phyloP scores from a whole-genome alignment of 2,329 filamentous ascomycete species.

The Nemania serpens region DNA sequence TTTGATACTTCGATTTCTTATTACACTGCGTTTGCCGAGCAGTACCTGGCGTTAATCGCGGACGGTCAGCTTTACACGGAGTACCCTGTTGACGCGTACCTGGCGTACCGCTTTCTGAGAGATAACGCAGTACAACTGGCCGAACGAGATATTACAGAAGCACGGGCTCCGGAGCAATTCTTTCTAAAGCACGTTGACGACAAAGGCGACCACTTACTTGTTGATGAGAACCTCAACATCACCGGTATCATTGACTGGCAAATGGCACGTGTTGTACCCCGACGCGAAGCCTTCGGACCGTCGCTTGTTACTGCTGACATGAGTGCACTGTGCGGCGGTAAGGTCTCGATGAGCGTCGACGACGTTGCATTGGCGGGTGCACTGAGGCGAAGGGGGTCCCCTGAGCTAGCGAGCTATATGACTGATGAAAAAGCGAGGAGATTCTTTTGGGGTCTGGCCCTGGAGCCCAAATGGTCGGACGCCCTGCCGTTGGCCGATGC shows the following conservation, averaged over 20 bases:
- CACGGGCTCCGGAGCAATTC: no score
- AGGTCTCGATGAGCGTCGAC: constrained; percentile 19
- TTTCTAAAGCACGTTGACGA: constrained; percentile 49
- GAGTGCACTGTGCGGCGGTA: constrained; percentile 23
- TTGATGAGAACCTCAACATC: constrained; percentile 45
- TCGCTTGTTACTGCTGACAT: constrained; percentile 30
- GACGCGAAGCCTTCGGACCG: constrained; percentile 26
- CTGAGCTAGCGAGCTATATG: constrained; percentile 18
- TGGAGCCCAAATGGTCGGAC: constrained; percentile 25
- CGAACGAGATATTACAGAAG: no score
- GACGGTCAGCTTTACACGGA: constrained; percentile 42
- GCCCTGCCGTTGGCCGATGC: constrained; percentile 27
- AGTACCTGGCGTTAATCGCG: constrained; percentile 37
- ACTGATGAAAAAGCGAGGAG: constrained; percentile 26
- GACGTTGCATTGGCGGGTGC: constrained; percentile 19
- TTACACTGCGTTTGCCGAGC: constrained; percentile 34
- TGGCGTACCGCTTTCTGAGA: constrained; percentile 47
- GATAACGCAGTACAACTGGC: constrained; percentile 38
- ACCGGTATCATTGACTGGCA: constrained; percentile 49
- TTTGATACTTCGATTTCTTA: constrained; percentile 27
- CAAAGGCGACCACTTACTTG: constrained; percentile 48
- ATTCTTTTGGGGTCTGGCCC: constrained; percentile 28
- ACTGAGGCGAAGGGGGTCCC: constrained; percentile 12
- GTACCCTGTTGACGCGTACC: constrained; percentile 37
- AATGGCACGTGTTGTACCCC: constrained; percentile 39